Base-by-base conservation (phyloP, 768 basidiomycete species). In the Paxillus ammoniavirescens region DNA sequence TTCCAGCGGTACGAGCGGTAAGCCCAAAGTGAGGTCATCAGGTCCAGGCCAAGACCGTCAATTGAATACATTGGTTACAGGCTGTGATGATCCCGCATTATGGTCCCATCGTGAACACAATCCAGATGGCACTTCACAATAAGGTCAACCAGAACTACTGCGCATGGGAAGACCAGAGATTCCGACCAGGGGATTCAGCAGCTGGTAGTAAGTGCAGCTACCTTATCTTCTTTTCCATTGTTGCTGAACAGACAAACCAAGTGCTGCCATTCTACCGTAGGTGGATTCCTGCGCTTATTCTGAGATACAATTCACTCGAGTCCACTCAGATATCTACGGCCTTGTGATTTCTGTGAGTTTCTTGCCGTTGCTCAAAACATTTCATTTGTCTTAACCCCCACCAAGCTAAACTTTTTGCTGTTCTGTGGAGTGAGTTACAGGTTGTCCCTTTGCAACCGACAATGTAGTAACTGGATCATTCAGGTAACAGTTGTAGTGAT, bases 1-100 rank as follows among this genome's bases (percentile, higher is more conserved):
- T 59, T 89, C 87, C 1, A 88, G 87, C 56, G 87, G 87, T 8
- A 90, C 87, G 21, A 90, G 88, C 14, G 87, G 87, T 65, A 72
- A 68, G 62, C 74, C 67, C 31, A 66, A 68, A 54, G 67, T 66
- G 13, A 47, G 57, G 3, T 14, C 10, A 13, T 42, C 4, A 28
- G 18, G 4, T 26, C 1, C 8, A 8, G 26, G 21, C 14, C 2
- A 17, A n/a, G 44, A 1, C 17, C 4, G 15, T 31, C 4, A n/a
- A 15, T 37, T 36, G 45, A 60, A 23, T 0, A 26, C 5, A 14
- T 28, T 8, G 26, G 15, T 31, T 15, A 9, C 33, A 85, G 85
- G 89, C 86, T 9, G 85, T 88, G 15, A 77, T 75, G 8, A 83
- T 90, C 52, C 64, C 87, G 0, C 88, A 90, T 64, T 84, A 82